Conservation (phyloP, 129 eudicot genomes). For the Centaurea solstitialis region DNA sequence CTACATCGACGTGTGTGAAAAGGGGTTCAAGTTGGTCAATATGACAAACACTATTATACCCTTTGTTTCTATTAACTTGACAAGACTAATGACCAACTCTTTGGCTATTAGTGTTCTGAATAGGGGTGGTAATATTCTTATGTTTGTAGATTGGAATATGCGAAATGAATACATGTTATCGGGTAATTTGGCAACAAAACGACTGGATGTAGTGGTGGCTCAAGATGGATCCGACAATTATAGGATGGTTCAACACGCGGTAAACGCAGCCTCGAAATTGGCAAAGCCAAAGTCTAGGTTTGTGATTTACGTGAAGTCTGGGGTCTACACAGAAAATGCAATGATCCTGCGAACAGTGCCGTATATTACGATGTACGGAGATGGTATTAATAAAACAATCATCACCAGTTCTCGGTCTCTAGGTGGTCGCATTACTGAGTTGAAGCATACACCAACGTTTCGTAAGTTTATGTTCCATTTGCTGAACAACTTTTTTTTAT, state of each 20-base stretch:
- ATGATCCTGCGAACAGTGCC: too few relatives aligned
- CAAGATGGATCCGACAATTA: conserved; percentile 29
- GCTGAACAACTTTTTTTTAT: too few relatives aligned
- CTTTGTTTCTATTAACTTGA: conserved; percentile 12
- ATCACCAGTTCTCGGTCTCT: background rate
- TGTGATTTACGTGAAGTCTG: background rate
- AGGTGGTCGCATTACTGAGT: background rate
- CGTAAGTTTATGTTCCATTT: conserved; percentile 13
- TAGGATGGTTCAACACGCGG: conserved; percentile 24
- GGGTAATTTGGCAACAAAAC: background rate
- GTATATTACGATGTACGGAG: too few relatives aligned
- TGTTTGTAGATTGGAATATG: background rate
- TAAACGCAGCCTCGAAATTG: background rate
- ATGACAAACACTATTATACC: background rate
- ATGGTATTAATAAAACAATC: too few relatives aligned
- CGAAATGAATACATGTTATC: background rate
- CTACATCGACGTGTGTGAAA: conserved; percentile 26
- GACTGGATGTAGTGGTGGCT: conserved; percentile 21
- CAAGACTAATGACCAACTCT: conserved; percentile 16
- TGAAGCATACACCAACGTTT: conserved; percentile 28
- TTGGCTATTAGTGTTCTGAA: conserved; percentile 29
- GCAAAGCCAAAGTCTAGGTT: conserved; percentile 1
- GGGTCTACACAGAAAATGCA: too few relatives aligned
- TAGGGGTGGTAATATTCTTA: background rate
- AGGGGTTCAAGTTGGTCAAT: conserved; percentile 26